phyloP scores from a whole-genome alignment of 441 rosid genomes.

The Capsella rubella region DNA sequence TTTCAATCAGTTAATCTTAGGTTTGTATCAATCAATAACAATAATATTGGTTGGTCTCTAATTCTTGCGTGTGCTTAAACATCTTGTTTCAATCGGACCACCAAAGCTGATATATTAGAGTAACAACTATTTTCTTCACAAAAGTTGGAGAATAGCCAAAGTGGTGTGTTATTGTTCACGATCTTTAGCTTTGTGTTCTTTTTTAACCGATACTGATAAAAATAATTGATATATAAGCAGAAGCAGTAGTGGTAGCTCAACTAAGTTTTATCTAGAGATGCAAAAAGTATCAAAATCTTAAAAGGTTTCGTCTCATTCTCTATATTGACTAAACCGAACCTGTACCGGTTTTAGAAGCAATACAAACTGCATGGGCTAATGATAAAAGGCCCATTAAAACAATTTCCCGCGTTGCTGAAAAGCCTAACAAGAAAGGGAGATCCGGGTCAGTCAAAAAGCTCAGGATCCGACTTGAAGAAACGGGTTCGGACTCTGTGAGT shows the following conservation, averaged over 20 bases:
- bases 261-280: not conserved
- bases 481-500: constrained; percentile 22
- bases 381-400: constrained; percentile 26
- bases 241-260: not conserved
- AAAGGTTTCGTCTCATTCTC: not conserved
- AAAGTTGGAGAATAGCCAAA: not conserved
- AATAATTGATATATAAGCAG: not conserved
- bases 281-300: not conserved
- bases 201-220: not conserved
- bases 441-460: constrained; percentile 19
- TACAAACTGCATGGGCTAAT: not conserved
- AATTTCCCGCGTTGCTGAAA: not conserved
- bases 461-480: constrained; percentile 15
- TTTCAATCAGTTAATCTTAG: not conserved
- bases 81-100: not conserved
- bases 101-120: not conserved
- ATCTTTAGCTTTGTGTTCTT: not conserved
- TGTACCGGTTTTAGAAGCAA: not conserved
- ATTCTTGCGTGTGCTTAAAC: constrained; percentile 9
- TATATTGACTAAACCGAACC: not conserved
- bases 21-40: constrained; percentile 4
- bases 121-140: not conserved
- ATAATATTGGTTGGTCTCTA: constrained; percentile 1
- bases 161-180: constrained; percentile 9
- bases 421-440: constrained; percentile 16